Evolutionary conservation across 164 flowering plant species (phyloP).

Genomic region (Aristolochia californica): DNA sequence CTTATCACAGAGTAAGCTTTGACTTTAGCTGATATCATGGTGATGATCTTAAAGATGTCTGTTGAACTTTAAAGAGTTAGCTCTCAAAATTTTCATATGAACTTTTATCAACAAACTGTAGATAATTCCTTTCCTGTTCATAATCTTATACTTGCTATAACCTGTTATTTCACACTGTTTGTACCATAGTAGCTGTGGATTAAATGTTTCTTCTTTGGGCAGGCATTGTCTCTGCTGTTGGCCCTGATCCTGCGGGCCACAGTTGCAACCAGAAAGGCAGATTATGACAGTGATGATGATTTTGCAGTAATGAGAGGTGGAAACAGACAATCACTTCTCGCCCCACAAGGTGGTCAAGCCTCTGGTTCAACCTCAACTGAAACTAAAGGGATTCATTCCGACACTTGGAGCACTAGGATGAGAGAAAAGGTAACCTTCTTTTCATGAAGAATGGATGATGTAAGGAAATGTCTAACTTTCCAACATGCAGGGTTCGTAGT

Average conservation of each 20-base stretch:
- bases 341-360: slow-evolving; percentile 29
- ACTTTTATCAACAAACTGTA: no score
- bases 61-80: no score
- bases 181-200: background rate
- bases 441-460: background rate
- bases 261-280: slow-evolving; percentile 31
- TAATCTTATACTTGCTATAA: background rate
- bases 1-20: background rate
- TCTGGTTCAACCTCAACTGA: slow-evolving; percentile 33
- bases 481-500: no score
- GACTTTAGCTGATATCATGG: background rate
- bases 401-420: slow-evolving; percentile 62
- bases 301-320: slow-evolving; percentile 29
- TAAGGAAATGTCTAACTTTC: background rate
- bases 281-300: slow-evolving; percentile 46
- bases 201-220: slow-evolving; percentile 3
- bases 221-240: slow-evolving; percentile 54
- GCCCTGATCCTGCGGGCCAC: slow-evolving; percentile 48
- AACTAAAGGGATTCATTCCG: slow-evolving; percentile 27
- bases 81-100: no score
- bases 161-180: background rate
- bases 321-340: slow-evolving; percentile 47
- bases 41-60: background rate
- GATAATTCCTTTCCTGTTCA: background rate
- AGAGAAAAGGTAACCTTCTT: slow-evolving; percentile 55